Percentiles rank a stretch among this genome's conserved stretches.
Conservation (phyloP, 192 early-diverging fungal species). For the Jimgerdemannia lactiflua region DNA sequence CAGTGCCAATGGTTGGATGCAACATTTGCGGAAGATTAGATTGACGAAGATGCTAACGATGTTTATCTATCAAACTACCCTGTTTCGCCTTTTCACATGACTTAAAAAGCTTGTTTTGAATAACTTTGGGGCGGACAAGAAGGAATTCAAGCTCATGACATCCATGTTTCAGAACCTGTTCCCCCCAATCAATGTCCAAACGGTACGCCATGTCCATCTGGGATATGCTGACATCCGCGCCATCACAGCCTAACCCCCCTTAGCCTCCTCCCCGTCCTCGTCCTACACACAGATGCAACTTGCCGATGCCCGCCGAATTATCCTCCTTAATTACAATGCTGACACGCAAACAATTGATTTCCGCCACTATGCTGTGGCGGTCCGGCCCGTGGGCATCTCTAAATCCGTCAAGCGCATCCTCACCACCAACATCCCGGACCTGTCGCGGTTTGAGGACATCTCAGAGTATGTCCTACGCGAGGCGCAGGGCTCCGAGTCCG, state of each 20-base stretch:
- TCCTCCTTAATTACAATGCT: conserved; percentile 88
- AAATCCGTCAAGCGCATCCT: conserved; percentile 90
- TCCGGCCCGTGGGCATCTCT: conserved; percentile 86
- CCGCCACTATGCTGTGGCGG: conserved; percentile 88
- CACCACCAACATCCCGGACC: conserved; percentile 69
- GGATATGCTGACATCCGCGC: no score
- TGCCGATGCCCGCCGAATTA: conserved; percentile 83
- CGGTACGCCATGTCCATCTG: conserved; percentile 42
- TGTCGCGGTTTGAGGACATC: conserved; percentile 84
- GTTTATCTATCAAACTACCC: background rate
- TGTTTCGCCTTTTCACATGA: no score
- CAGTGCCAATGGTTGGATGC: conserved; percentile 15
- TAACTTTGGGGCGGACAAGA: conserved; percentile 68
- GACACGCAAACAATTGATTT: conserved; percentile 85
- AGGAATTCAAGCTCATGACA: conserved; percentile 87
- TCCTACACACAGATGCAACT: conserved; percentile 72
- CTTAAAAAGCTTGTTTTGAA: conserved; percentile 66
- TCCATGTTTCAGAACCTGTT: conserved; percentile 98
- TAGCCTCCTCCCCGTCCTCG: background rate
- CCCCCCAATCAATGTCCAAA: conserved; percentile 91
- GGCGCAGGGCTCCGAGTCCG: conserved; percentile 83
- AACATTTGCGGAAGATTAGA: conserved; percentile 11
- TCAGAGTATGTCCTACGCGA: conserved; percentile 87
- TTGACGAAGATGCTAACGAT: conserved; percentile 32
- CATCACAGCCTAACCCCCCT: conserved; percentile 6